These are phyloP conservation scores for Omphalotus guepiniiformis DNA, from an alignment of 768 basidiomycete species.

Conservation along the genomic window DNA sequence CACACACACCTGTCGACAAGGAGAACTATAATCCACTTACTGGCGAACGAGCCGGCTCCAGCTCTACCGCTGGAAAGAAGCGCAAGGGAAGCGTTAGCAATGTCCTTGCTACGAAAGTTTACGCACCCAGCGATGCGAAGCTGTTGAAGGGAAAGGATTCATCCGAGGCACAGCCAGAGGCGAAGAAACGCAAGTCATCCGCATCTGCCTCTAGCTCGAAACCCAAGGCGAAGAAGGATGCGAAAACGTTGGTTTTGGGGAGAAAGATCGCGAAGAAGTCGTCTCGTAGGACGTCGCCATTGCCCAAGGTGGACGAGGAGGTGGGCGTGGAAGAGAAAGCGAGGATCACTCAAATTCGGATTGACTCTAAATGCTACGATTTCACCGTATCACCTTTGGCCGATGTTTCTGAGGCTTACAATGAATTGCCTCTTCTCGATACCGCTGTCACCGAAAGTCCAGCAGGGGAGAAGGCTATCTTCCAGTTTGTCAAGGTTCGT, in stretches of 20 bases:
- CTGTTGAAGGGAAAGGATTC: conserved; percentile 29
- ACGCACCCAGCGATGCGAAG: conserved; percentile 33
- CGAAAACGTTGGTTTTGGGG: conserved; percentile 23
- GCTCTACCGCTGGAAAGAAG: conserved; percentile 46
- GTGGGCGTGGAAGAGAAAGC: conserved; percentile 26
- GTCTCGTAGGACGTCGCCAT: conserved; percentile 48
- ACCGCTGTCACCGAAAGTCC: conserved; percentile 9
- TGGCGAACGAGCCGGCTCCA: conserved; percentile 50
- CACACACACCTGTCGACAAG: conserved; percentile 56
- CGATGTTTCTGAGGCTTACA: conserved; percentile 71
- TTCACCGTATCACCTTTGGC: conserved; percentile 75
- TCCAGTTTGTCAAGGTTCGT: conserved; percentile 47
- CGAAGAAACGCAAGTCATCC: conserved; percentile 60
- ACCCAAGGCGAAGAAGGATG: conserved; percentile 33
- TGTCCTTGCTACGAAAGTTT: conserved; percentile 54
- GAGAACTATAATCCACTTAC: conserved; percentile 78
- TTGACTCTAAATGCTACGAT: conserved; percentile 77
- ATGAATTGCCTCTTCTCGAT: conserved; percentile 17
- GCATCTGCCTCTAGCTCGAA: conserved; percentile 15
- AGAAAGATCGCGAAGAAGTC: conserved; percentile 37
- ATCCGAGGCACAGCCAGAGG: conserved; percentile 34
- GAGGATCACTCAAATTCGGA: conserved; percentile 43
- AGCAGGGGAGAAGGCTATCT: conserved; percentile 31
- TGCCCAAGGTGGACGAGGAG: conserved; percentile 61
- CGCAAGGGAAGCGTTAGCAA: conserved; percentile 45